Percentiles rank a stretch among this genome's conserved stretches.
Conservation (phyloP, 805 yeast species). For the Hermanozyma aechmeae region DNA sequence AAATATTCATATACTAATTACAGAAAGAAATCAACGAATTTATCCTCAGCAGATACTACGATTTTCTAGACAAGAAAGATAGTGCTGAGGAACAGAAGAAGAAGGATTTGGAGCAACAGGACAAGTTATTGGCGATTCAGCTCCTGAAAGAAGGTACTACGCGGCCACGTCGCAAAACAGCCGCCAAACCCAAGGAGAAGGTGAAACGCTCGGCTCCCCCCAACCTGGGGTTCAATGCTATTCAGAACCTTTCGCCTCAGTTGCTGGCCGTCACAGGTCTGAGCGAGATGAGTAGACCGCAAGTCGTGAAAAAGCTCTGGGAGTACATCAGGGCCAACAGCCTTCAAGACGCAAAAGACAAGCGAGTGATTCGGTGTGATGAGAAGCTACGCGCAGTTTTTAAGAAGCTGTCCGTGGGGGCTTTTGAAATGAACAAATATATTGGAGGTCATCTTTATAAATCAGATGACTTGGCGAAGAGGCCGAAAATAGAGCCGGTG, state of each 20-base stretch:
- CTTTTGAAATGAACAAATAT: constrained; percentile 51
- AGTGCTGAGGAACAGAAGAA: constrained; percentile 9
- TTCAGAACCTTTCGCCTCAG: constrained; percentile 40
- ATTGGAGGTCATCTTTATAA: constrained; percentile 39
- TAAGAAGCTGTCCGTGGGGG: constrained; percentile 45
- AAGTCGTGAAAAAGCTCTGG: constrained; percentile 66
- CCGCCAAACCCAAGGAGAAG: constrained; percentile 13
- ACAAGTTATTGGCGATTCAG: constrained; percentile 43
- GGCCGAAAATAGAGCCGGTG: not conserved
- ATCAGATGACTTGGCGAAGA: constrained; percentile 6
- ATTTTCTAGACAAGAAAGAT: constrained; percentile 27
- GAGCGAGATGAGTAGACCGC: constrained; percentile 48
- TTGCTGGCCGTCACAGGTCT: constrained; percentile 39
- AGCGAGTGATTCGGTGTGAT: constrained; percentile 57
- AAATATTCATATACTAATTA: no score
- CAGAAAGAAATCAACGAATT: constrained; percentile 51
- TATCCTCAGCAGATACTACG: constrained; percentile 50
- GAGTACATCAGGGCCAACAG: constrained; percentile 52
- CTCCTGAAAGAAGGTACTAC: constrained; percentile 24
- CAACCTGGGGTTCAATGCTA: constrained; percentile 32
- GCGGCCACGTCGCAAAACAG: constrained; percentile 6
- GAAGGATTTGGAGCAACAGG: constrained; percentile 36
- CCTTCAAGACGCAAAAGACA: constrained; percentile 60
- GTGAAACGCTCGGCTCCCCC: constrained; percentile 8
- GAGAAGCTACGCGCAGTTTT: constrained; percentile 47